Conservation (phyloP, 805 yeast genomes). For the Sugiyamaella qingdaonensis region DNA sequence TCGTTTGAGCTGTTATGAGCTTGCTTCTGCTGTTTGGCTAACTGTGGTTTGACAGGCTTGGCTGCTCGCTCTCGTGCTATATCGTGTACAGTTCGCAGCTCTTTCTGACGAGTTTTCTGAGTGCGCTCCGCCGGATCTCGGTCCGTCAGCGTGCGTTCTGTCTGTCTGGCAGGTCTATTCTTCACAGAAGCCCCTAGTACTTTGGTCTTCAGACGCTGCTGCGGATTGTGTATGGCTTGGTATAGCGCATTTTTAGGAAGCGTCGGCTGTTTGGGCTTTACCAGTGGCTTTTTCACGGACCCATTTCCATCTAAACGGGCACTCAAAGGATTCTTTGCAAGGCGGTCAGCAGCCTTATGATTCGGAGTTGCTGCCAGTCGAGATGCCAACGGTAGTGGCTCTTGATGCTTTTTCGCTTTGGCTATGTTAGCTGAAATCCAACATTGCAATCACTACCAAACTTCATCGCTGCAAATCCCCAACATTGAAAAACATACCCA, state of each 20-base stretch:
- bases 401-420: not conserved
- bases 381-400: not conserved
- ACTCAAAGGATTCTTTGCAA: not conserved
- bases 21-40: not conserved
- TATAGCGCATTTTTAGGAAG: conserved; percentile 1
- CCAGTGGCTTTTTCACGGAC: not conserved
- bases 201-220: not conserved
- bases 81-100: not conserved
- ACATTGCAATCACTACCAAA: no score
- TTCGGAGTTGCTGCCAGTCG: not conserved
- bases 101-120: not conserved
- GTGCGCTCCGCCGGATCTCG: not conserved
- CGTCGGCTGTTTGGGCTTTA: not conserved
- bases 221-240: conserved; percentile 8
- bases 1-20: not conserved
- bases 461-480: no score
- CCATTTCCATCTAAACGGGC: not conserved
- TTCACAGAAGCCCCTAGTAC: not conserved
- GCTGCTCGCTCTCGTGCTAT: not conserved
- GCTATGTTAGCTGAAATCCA: not conserved
- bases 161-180: not conserved
- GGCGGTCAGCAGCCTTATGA: not conserved
- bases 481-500: no score
- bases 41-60: not conserved
- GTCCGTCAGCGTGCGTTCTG: not conserved